Conservation (phyloP, 352 stramenopile species). For the Phytopythium aichiense region DNA sequence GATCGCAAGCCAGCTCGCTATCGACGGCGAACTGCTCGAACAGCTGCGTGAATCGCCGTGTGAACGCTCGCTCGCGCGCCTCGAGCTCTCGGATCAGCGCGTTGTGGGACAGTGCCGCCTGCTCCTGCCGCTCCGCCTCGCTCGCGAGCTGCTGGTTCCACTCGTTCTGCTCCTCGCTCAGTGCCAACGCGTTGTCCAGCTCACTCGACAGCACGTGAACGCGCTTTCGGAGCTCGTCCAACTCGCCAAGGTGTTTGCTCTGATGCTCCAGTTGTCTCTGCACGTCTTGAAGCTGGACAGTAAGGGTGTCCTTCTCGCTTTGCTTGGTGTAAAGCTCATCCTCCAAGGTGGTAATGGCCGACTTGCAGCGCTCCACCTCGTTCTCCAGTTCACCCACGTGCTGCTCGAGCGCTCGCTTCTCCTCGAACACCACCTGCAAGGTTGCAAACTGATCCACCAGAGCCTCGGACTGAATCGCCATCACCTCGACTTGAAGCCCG, state of each 20-base stretch:
- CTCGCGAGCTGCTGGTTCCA: slow-evolving; percentile 5
- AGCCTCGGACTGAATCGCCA: slow-evolving; percentile 13
- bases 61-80: neutral
- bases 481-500: slow-evolving; percentile 17
- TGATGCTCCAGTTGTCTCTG: neutral
- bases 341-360: slow-evolving; percentile 17
- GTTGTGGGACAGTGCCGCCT: neutral
- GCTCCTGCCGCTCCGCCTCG: slow-evolving; percentile 1
- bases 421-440: slow-evolving; percentile 14
- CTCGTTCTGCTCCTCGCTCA: slow-evolving; percentile 21
- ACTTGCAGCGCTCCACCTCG: slow-evolving; percentile 9
- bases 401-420: slow-evolving; percentile 20
- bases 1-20: neutral
- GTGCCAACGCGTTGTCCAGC: slow-evolving; percentile 1
- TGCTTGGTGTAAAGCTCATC: slow-evolving; percentile 11
- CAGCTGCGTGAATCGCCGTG: neutral
- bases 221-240: neutral
- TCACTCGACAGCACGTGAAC: neutral
- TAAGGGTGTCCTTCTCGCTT: neutral
- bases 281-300: neutral
- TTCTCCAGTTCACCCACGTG: slow-evolving; percentile 13
- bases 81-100: slow-evolving; percentile 5
- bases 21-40: neutral
- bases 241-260: neutral
- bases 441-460: slow-evolving; percentile 22